These are phyloP conservation scores for Phialemoniopsis sp. DNA, from an alignment of 2,329 filamentous ascomycete species.

Conservation along the genomic window DNA sequence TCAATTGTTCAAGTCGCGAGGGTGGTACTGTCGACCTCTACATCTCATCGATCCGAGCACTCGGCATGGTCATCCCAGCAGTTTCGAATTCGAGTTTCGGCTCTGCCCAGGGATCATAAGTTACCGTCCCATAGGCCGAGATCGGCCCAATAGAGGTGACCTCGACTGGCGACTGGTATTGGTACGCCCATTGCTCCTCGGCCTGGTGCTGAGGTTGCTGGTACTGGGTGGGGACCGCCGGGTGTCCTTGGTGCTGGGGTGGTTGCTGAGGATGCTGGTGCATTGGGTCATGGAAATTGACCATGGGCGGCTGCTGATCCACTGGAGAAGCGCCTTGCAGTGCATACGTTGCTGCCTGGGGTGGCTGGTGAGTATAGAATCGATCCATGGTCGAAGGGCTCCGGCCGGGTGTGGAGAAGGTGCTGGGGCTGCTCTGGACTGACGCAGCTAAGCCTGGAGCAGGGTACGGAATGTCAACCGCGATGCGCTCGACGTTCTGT, in stretches of 20 bases:
- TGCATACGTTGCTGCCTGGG: slow-evolving; percentile 42
- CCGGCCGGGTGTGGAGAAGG: slow-evolving; percentile 50
- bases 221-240: slow-evolving; percentile 29
- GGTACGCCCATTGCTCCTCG: slow-evolving; percentile 49
- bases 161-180: slow-evolving; percentile 55
- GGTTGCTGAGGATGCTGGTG: slow-evolving; percentile 38
- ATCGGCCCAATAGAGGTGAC: slow-evolving; percentile 50
- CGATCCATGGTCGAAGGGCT: slow-evolving; percentile 49
- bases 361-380: slow-evolving; percentile 53
- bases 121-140: slow-evolving; percentile 42
- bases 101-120: slow-evolving; percentile 46
- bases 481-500: slow-evolving; percentile 39
- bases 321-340: slow-evolving; percentile 43
- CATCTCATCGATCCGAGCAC: slow-evolving; percentile 52
- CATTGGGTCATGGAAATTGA: slow-evolving; percentile 29
- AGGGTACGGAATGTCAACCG: slow-evolving; percentile 48
- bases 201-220: slow-evolving; percentile 31
- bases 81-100: slow-evolving; percentile 57
- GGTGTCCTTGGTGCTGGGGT: slow-evolving; percentile 16
- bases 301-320: slow-evolving; percentile 32
- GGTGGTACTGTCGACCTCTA: slow-evolving; percentile 25
- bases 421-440: slow-evolving; percentile 56
- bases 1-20: too few species aligned
- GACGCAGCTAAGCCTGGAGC: slow-evolving; percentile 38
- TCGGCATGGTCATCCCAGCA: slow-evolving; percentile 54